phyloP scores from a whole-genome alignment of 441 rosid genomes.

The Brassica balearica region DNA sequence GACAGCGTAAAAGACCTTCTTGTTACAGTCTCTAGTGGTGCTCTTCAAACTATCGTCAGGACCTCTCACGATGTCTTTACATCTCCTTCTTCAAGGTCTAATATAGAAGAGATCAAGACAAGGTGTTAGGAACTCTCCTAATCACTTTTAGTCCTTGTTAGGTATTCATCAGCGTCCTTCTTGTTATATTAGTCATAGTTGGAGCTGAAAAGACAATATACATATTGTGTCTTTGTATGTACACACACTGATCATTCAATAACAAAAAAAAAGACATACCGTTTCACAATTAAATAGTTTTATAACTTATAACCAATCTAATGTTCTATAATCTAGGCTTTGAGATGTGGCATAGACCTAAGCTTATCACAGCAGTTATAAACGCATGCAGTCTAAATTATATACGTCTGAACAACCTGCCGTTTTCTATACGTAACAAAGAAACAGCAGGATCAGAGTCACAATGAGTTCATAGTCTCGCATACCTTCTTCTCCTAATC shows the following conservation, averaged over 20 bases:
- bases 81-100: constrained; percentile 37
- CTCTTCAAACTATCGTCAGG: constrained; percentile 77
- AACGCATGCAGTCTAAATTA: too few species aligned
- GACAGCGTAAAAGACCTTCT: constrained; percentile 64
- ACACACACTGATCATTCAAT: constrained; percentile 27
- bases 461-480: constrained; percentile 25
- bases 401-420: too few species aligned
- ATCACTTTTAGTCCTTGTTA: constrained; percentile 25
- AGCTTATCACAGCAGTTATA: too few species aligned
- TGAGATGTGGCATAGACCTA: too few species aligned
- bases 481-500: constrained; percentile 90
- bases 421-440: too few species aligned
- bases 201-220: constrained; percentile 30
- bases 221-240: constrained; percentile 20
- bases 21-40: constrained; percentile 76
- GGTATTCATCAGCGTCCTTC: constrained; percentile 32
- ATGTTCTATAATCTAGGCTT: too few species aligned
- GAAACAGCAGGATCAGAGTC: too few species aligned
- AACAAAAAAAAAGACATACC: neutral
- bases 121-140: constrained; percentile 29
- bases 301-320: too few species aligned
- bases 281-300: neutral
- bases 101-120: neutral
- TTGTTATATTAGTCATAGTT: constrained; percentile 26
- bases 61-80: constrained; percentile 73